Evolutionary conservation across 2,329 filamentous ascomycete species (phyloP), one percentile per base, ranked within the genome.

Genomic region (Orbilia quercus): DNA sequence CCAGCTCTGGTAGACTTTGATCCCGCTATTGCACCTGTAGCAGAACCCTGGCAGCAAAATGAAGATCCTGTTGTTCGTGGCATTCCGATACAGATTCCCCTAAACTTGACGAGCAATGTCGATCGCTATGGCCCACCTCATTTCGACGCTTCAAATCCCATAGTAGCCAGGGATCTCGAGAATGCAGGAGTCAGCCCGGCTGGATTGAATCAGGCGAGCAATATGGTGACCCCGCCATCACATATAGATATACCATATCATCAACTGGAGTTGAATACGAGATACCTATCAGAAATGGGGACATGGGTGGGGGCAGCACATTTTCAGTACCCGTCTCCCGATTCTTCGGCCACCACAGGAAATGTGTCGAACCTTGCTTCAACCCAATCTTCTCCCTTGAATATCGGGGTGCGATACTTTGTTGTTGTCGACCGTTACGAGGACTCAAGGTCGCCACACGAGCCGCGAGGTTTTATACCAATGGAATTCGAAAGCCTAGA

Each of bases 351-450:
- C 5, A 42, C 12, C 28, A 31, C 9, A 31, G 28, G 28, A 31
- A 9, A 31, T 31, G 28, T 31, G 28, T 31, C 28, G 9, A 31
- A 42, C 16, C 12, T 12, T 6, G 12, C 4, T 42, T 42, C 11
- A 6, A 42, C 12, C 5, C 38, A 42, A 42, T 18, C 38, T 3
- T 42, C 16, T 18, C 38, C 12, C 11, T 42, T 12, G 14, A 18
- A 42, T 12, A 40, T 7, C 36, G 36, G 3, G 14, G 28, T n/a
- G 31, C 44, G 36, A 40, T 57, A 57, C 16, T 44, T 9, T 14
- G 28, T 57, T 6, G 14, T 57, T 28, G 20, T 31, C 18, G 36
- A 57, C 6, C 53, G 53, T 36, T 16, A 57, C 2, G 53, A 57
- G 20, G 53, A 57, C 14, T 9, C 51, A 7, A 11, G 2, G 14